A percentile compares a stretch with the other conserved stretches of the same genome.
These are phyloP conservation scores for Aureobasidium sp. DNA, from an alignment of 2,329 filamentous ascomycete species.

Conservation along the genomic window DNA sequence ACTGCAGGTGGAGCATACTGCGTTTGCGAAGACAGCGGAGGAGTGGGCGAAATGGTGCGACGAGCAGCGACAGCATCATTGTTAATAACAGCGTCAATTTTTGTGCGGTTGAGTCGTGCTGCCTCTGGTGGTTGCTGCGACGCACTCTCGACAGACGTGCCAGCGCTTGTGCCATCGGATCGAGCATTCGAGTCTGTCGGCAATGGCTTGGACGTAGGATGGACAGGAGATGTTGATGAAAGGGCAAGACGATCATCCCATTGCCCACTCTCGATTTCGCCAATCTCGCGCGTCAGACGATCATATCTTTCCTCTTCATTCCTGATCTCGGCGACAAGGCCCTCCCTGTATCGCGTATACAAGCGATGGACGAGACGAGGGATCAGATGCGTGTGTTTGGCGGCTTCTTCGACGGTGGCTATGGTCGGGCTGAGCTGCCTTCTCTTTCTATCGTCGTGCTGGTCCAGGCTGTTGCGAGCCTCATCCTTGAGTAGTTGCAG, in stretches of 20 bases:
- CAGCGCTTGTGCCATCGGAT: background rate
- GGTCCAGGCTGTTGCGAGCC: slow-evolving; percentile 49
- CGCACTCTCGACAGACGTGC: background rate
- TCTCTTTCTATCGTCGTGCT: slow-evolving; percentile 59
- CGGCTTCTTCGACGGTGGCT: slow-evolving; percentile 71
- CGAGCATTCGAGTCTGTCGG: background rate
- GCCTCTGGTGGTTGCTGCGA: slow-evolving; percentile 4
- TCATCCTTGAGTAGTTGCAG: slow-evolving; percentile 81
- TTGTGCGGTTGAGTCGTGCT: slow-evolving; percentile 27
- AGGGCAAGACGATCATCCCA: slow-evolving; percentile 49
- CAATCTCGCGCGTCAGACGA: slow-evolving; percentile 71
- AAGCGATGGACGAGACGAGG: slow-evolving; percentile 77
- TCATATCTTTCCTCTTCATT: slow-evolving; percentile 77
- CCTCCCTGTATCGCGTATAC: slow-evolving; percentile 77
- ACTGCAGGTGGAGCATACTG: slow-evolving; percentile 2
- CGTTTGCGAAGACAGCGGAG: slow-evolving; percentile 25
- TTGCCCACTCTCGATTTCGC: slow-evolving; percentile 69
- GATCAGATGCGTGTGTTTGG: slow-evolving; percentile 72
- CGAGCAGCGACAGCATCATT: slow-evolving; percentile 40
- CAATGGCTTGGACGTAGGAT: background rate
- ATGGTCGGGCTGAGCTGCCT: slow-evolving; percentile 74
- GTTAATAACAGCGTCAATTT: slow-evolving; percentile 41
- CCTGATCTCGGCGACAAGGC: slow-evolving; percentile 74
- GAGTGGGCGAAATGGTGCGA: slow-evolving; percentile 25
- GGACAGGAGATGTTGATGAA: background rate